phyloP scores from a whole-genome alignment of 352 stramenopile genomes.

The Pythium dissimile region DNA sequence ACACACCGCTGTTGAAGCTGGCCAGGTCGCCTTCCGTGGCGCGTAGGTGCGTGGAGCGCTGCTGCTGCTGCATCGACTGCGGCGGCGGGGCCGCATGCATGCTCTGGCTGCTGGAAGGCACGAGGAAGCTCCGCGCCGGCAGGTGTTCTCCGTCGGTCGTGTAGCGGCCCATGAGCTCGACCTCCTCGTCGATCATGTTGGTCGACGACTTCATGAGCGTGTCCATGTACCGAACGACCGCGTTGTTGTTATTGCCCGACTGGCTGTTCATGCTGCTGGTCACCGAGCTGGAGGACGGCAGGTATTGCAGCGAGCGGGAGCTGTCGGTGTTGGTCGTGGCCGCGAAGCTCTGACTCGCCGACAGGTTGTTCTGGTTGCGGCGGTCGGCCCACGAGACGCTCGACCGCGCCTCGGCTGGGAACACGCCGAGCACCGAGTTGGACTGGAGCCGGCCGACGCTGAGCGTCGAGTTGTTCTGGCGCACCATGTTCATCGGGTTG shows the following conservation, averaged over 20 bases:
- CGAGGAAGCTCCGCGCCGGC: background rate
- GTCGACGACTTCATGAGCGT: slow-evolving; percentile 14
- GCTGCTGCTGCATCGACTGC: background rate
- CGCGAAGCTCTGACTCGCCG: slow-evolving; percentile 13
- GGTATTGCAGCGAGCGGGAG: slow-evolving; percentile 6
- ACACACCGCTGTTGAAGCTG: slow-evolving; percentile 56
- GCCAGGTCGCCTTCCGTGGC: slow-evolving; percentile 33
- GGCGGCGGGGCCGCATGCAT: background rate
- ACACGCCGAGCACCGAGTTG: slow-evolving; percentile 20
- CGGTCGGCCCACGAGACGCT: slow-evolving; percentile 15
- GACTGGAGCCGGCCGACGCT: slow-evolving; percentile 17
- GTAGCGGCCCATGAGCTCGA: slow-evolving; percentile 11
- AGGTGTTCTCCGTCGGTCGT: slow-evolving; percentile 11
- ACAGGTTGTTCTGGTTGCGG: background rate
- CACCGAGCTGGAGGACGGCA: slow-evolving; percentile 4
- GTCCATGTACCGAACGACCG: slow-evolving; percentile 26
- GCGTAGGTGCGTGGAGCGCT: background rate
- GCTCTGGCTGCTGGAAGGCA: background rate
- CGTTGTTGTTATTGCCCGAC: background rate
- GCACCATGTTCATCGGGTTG: slow-evolving; percentile 32
- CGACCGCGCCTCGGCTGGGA: slow-evolving; percentile 16
- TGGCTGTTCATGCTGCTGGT: background rate
- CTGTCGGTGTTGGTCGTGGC: slow-evolving; percentile 18
- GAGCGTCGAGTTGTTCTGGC: slow-evolving; percentile 9
- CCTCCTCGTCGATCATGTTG: slow-evolving; percentile 20